Evolutionary conservation across 768 basidiomycete species (phyloP).

Genomic region (Leccinum uliginosum): DNA sequence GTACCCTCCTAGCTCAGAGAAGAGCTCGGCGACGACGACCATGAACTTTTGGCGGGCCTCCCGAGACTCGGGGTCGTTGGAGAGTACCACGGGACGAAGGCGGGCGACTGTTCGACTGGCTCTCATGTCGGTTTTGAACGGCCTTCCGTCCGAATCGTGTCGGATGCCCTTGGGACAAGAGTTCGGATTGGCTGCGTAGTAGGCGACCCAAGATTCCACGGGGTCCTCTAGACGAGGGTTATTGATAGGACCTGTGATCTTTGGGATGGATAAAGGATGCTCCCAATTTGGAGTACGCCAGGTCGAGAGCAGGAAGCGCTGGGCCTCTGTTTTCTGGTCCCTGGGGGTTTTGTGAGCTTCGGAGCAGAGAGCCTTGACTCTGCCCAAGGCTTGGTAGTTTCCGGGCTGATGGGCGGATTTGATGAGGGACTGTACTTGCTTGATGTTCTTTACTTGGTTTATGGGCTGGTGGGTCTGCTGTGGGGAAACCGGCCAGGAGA

Average conservation of each 20-base stretch:
- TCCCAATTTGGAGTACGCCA: conserved; percentile 42
- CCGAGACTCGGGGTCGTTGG: conserved; percentile 30
- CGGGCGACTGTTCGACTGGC: conserved; percentile 47
- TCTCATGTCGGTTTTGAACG: conserved; percentile 39
- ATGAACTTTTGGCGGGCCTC: conserved; percentile 38
- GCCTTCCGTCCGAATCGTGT: conserved; percentile 34
- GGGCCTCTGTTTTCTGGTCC: conserved; percentile 42
- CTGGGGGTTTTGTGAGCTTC: conserved; percentile 42
- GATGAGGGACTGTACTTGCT: conserved; percentile 41
- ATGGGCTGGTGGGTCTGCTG: conserved; percentile 12
- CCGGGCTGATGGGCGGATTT: conserved; percentile 40
- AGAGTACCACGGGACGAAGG: conserved; percentile 38
- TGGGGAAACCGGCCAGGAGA: conserved; percentile 24
- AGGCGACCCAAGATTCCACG: conserved; percentile 43
- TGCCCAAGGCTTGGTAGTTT: conserved; percentile 37
- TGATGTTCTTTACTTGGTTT: conserved; percentile 34
- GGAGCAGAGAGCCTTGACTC: conserved; percentile 42
- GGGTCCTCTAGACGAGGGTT: conserved; percentile 47
- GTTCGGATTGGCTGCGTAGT: conserved; percentile 39
- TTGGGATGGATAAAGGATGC: conserved; percentile 18
- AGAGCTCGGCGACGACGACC: conserved; percentile 36
- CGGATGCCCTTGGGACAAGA: conserved; percentile 49
- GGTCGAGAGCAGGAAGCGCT: conserved; percentile 38
- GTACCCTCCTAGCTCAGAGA: conserved; percentile 39
- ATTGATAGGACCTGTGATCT: conserved; percentile 25